A percentile compares a stretch with the other conserved stretches of the same genome.
Conservation (phyloP, 108 stramenopile genomes). For the Cylindrotheca closterium region DNA sequence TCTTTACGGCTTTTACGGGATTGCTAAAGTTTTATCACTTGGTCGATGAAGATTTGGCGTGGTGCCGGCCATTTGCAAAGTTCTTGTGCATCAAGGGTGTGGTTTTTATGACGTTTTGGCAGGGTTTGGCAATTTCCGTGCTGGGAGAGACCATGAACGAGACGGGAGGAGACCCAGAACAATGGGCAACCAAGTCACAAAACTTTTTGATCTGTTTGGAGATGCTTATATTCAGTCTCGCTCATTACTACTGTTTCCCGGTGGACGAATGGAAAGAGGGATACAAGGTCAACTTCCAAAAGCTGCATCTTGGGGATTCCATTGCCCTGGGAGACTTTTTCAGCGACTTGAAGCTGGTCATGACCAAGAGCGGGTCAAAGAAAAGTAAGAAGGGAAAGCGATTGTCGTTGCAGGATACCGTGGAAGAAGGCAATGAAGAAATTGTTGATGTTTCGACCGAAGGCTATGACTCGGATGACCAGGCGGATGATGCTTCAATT, state of each 20-base stretch:
- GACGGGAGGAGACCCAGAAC: slow-evolving; percentile 48
- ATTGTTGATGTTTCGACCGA: slow-evolving; percentile 13
- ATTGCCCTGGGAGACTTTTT: slow-evolving; percentile 87
- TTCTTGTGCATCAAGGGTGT: slow-evolving; percentile 75
- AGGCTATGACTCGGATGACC: slow-evolving; percentile 9
- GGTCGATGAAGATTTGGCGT: slow-evolving; percentile 81
- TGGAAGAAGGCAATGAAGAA: slow-evolving; percentile 37
- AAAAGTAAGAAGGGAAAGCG: slow-evolving; percentile 22
- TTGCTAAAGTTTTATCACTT: slow-evolving; percentile 92
- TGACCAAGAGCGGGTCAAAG: slow-evolving; percentile 20
- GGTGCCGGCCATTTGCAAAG: slow-evolving; percentile 91
- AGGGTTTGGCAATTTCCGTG: slow-evolving; percentile 71
- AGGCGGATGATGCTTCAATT: not conserved
- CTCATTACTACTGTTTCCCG: slow-evolving; percentile 93
- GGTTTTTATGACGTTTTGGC: slow-evolving; percentile 95
- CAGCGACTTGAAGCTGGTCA: slow-evolving; percentile 72
- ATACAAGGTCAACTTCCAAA: slow-evolving; percentile 60
- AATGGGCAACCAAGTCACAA: slow-evolving; percentile 78
- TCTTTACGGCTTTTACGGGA: slow-evolving; percentile 87
- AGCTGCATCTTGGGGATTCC: slow-evolving; percentile 78
- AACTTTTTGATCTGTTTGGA: slow-evolving; percentile 95
- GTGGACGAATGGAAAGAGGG: slow-evolving; percentile 89
- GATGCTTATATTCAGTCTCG: slow-evolving; percentile 89
- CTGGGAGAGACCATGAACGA: slow-evolving; percentile 73
- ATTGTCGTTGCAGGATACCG: slow-evolving; percentile 9